These are phyloP conservation scores for Vitis cinerea DNA, from an alignment of 164 flowering plant genomes.

Conservation along the genomic window DNA sequence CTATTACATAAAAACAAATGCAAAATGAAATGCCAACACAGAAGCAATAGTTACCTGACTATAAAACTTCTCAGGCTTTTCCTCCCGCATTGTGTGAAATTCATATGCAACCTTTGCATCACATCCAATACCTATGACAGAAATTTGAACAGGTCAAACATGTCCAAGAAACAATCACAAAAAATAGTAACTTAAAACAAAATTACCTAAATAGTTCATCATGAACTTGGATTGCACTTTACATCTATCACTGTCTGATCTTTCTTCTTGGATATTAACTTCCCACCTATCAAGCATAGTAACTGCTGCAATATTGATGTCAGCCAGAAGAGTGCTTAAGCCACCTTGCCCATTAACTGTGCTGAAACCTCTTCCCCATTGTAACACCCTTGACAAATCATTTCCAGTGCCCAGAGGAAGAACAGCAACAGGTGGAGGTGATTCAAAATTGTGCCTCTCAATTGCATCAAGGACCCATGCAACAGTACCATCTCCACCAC, in stretches of 20 bases:
- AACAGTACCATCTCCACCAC: constrained; percentile 91
- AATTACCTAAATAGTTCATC: constrained; percentile 73
- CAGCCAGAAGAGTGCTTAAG: constrained; percentile 52
- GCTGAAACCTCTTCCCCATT: constrained; percentile 80
- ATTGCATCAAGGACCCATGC: constrained; percentile 88
- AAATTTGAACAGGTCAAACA: constrained; percentile 1
- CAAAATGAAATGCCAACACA: neutral
- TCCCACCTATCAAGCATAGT: constrained; percentile 83
- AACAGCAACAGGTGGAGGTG: constrained; percentile 84
- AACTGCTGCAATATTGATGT: constrained; percentile 65
- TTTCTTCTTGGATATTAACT: constrained; percentile 50
- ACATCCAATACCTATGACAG: constrained; percentile 66
- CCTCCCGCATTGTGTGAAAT: constrained; percentile 63
- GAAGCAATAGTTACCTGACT: constrained; percentile 50
- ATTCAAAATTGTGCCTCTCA: constrained; percentile 64
- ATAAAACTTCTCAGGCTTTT: constrained; percentile 63
- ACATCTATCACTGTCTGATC: constrained; percentile 18
- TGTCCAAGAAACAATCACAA: neutral
- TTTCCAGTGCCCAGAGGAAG: constrained; percentile 86
- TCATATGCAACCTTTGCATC: constrained; percentile 88
- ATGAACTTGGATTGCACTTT: constrained; percentile 53
- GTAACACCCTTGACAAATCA: constrained; percentile 73
- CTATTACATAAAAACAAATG: neutral
- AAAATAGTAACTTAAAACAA: neutral
- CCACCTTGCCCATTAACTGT: constrained; percentile 58